A percentile compares a stretch with the other conserved stretches of the same genome.
Conservation (phyloP, 805 yeast species). For the Candida gorgasii region DNA sequence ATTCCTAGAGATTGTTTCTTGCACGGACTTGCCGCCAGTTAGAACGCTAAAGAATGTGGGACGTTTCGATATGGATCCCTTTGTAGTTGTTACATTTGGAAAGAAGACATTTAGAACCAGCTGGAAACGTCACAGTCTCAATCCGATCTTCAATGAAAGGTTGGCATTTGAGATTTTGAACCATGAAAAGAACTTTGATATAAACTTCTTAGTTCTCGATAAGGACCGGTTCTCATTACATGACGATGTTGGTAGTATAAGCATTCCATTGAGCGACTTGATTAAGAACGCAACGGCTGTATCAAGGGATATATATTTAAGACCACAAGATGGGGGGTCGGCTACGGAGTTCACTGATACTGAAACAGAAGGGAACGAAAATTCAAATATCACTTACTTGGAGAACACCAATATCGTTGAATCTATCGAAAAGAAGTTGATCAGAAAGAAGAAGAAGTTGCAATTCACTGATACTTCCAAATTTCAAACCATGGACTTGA, state of each 20-base stretch:
- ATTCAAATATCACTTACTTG: slow-evolving; percentile 14
- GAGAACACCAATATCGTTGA: slow-evolving; percentile 34
- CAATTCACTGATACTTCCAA: slow-evolving; percentile 41
- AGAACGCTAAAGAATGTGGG: slow-evolving; percentile 69
- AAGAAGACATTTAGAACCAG: slow-evolving; percentile 83
- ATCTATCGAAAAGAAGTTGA: slow-evolving; percentile 18
- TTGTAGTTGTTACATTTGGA: slow-evolving; percentile 88
- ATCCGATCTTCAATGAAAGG: slow-evolving; percentile 80
- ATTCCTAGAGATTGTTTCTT: slow-evolving; percentile 72
- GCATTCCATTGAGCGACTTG: slow-evolving; percentile 56
- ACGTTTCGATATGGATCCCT: slow-evolving; percentile 91
- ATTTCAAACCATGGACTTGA: slow-evolving; percentile 42
- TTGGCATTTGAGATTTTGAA: slow-evolving; percentile 74
- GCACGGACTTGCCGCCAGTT: slow-evolving; percentile 77
- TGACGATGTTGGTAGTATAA: slow-evolving; percentile 73
- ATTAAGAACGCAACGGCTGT: slow-evolving; percentile 34
- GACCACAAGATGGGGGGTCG: slow-evolving; percentile 8
- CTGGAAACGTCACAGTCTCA: slow-evolving; percentile 76
- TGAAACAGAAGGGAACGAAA: slow-evolving; percentile 10
- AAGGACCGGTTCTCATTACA: slow-evolving; percentile 81
- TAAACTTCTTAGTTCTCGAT: slow-evolving; percentile 76
- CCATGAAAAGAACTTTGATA: slow-evolving; percentile 62
- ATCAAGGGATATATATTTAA: slow-evolving; percentile 9
- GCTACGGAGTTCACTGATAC: slow-evolving; percentile 14
- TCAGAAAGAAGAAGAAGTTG: slow-evolving; percentile 22